Percentiles rank a stretch among this genome's conserved stretches.
Conservation (phyloP, 129 eudicot species). For the Smallanthus sonchifolius region DNA sequence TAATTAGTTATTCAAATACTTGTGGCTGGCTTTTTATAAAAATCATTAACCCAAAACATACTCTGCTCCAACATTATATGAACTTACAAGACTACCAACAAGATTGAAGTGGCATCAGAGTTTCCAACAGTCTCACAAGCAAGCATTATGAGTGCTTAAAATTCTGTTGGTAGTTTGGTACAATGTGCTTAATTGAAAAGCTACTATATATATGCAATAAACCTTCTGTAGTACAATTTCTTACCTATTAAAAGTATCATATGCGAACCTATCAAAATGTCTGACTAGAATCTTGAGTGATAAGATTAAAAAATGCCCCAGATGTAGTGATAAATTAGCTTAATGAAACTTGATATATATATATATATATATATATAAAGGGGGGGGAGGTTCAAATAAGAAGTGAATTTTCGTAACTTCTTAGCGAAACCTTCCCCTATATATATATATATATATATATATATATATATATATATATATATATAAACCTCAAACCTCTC, state of each 20-base stretch:
- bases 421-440: too few species aligned
- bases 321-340: background rate
- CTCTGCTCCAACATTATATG: background rate
- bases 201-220: background rate
- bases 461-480: too few species aligned
- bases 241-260: constrained; percentile 5
- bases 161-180: background rate
- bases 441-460: too few species aligned
- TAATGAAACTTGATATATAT: background rate
- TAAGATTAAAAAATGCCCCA: background rate
- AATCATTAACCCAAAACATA: background rate
- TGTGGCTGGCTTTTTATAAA: background rate
- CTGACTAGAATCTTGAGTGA: background rate
- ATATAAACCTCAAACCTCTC: background rate
- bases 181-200: background rate
- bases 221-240: background rate
- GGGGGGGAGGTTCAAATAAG: too few species aligned
- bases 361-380: too few species aligned
- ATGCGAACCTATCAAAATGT: background rate
- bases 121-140: constrained; percentile 1
- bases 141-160: background rate
- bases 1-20: background rate
- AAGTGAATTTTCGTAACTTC: too few species aligned
- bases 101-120: background rate
- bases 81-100: background rate